Percentiles rank a stretch among this genome's conserved stretches.
phyloP scores from a whole-genome alignment of 441 rosid genomes.

The Pelargonium fulgidum region DNA sequence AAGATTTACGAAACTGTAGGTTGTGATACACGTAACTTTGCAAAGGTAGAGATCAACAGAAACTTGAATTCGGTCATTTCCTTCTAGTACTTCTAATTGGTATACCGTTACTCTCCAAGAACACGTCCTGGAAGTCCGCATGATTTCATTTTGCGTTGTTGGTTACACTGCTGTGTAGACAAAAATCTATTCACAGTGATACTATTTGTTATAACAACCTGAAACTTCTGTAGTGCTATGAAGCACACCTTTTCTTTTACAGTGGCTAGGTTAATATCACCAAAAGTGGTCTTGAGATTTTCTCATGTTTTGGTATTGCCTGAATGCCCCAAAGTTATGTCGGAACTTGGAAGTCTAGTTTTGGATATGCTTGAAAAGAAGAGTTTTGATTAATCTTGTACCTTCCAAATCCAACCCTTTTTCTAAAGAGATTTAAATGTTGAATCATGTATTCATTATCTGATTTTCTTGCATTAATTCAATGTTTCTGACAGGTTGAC shows the following conservation, averaged over 20 bases:
- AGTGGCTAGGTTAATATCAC: background rate
- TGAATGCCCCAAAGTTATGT: background rate
- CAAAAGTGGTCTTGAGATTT: background rate
- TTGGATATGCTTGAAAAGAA: background rate
- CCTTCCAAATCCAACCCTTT: background rate
- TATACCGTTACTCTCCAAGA: too few relatives aligned
- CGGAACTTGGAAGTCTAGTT: background rate
- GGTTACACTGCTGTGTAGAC: background rate
- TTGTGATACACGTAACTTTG: background rate
- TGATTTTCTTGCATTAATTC: background rate
- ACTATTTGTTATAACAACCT: background rate
- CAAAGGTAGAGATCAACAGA: background rate
- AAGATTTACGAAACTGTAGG: too few relatives aligned
- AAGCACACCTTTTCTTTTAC: background rate
- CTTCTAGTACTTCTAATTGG: background rate
- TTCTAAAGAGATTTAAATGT: background rate
- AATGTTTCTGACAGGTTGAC: conserved; percentile 41
- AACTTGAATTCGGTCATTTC: background rate
- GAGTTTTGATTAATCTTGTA: background rate
- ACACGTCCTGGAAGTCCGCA: background rate
- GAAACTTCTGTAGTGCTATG: background rate
- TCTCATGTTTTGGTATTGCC: background rate
- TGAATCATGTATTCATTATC: background rate
- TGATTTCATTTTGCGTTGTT: background rate
- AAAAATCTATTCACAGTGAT: background rate